Evolutionary conservation across 2,329 filamentous ascomycete species (phyloP).

Genomic region (Cercospora sp.): DNA sequence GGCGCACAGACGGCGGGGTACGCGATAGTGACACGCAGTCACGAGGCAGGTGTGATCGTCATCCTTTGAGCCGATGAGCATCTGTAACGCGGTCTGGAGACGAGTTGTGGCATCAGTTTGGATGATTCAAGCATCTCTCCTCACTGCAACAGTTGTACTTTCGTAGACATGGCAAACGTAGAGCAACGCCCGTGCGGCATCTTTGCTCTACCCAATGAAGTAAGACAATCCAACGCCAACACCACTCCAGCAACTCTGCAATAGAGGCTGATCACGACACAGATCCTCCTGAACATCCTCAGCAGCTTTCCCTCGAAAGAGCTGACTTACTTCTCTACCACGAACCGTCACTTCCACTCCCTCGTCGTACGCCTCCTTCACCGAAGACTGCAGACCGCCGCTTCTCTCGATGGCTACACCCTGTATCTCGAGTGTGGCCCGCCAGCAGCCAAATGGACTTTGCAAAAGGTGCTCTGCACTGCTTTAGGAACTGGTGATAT

Average conservation of each 20-base stretch:
- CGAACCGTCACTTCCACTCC: slow-evolving; percentile 64
- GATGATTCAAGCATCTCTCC: background rate
- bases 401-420: slow-evolving; percentile 61
- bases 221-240: slow-evolving; percentile 15
- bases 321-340: slow-evolving; percentile 55
- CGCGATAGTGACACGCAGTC: slow-evolving; percentile 4
- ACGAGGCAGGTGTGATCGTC: slow-evolving; percentile 7
- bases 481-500: slow-evolving; percentile 65
- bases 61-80: slow-evolving; percentile 8
- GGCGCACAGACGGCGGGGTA: background rate
- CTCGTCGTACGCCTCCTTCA: slow-evolving; percentile 65
- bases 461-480: slow-evolving; percentile 68
- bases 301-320: slow-evolving; percentile 43
- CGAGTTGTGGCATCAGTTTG: background rate
- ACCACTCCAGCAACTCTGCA: background rate
- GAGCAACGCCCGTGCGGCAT: slow-evolving; percentile 26
- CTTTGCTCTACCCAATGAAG: slow-evolving; percentile 38
- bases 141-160: background rate
- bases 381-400: slow-evolving; percentile 60
- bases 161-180: slow-evolving; percentile 14
- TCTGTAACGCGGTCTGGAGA: background rate
- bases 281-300: slow-evolving; percentile 49
- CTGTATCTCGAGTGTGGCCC: slow-evolving; percentile 79
- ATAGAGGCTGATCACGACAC: slow-evolving; percentile 17
- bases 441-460: slow-evolving; percentile 66